Base-by-base conservation (phyloP, 768 basidiomycete species). In the Dendrothele bispora region DNA sequence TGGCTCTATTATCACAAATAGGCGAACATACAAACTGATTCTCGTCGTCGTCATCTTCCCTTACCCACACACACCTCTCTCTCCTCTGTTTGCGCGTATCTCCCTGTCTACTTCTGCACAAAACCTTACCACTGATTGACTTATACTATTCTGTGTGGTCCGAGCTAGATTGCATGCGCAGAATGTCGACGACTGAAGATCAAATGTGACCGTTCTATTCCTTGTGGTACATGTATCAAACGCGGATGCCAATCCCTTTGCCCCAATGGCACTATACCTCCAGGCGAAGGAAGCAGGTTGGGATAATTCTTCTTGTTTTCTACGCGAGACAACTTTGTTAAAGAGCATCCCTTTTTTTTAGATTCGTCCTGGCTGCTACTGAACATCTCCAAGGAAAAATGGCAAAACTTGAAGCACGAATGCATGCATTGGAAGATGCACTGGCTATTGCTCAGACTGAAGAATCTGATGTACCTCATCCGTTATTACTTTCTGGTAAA, bases 391-490 rank as follows among this genome's bases (percentile, higher is more conserved):
- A 69, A n/a, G 64, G 67, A 39, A 77, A 75, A 60, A 61, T 77
- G 38, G 52, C 58, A 14, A 69, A 64, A 43, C 62, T 80, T 61
- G 74, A 79, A 50, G 71, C 73, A 7, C 70, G 79, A 1, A 78
- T 79, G 71, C 74, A 68, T 51, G 70, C 72, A 3, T 64, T 82
- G 18, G 80, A 83, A 58, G 78, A 79, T 54, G 80, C 78, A 15
- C 57, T 82, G 17, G 73, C 73, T 20, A 77, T 78, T 25, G 58
- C 74, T 18, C 71, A 79, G 41, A 55, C 65, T 21, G 57, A 63
- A n/a, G 59, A 67, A 37, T 70, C 73, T 17, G 55, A 64, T 47
- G 53, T 66, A 42, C 61, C 66, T 1, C 76, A 79, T 51, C 78
- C 77, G 1, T 56, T 77, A n/a, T 66, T 79, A 7, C 25, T 46